Percentiles rank a stretch among this genome's conserved stretches.
Conservation (phyloP, 2,329 filamentous ascomycete species). For the Sclerotinia minor region DNA sequence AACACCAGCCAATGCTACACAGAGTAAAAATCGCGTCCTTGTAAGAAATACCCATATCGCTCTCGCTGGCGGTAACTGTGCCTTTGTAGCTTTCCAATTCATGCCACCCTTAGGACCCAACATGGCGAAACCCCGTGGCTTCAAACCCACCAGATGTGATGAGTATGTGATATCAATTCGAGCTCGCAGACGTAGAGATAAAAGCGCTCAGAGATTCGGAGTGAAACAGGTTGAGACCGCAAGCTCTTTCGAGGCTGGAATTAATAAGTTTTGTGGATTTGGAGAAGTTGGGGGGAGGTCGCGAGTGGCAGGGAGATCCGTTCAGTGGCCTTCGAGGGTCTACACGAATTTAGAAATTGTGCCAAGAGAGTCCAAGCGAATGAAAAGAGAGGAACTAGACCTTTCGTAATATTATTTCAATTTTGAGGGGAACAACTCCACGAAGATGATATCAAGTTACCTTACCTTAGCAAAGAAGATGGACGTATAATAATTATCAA, state of each 20-base stretch:
- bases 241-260: constrained; percentile 27
- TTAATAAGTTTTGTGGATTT: constrained; percentile 27
- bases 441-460: not conserved
- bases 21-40: constrained; percentile 74
- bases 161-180: constrained; percentile 36
- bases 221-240: constrained; percentile 16
- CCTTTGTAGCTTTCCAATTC: constrained; percentile 87
- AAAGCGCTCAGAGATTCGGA: constrained; percentile 1
- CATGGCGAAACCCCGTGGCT: constrained; percentile 59
- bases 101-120: constrained; percentile 86
- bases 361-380: constrained; percentile 25
- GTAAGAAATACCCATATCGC: constrained; percentile 70
- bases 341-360: constrained; percentile 29
- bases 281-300: constrained; percentile 14
- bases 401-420: constrained; percentile 16
- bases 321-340: constrained; percentile 21
- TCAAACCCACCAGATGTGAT: constrained; percentile 44
- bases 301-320: constrained; percentile 24
- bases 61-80: constrained; percentile 74
- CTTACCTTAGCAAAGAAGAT: not conserved
- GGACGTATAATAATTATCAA: not conserved
- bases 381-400: constrained; percentile 20
- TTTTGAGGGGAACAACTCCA: constrained; percentile 17
- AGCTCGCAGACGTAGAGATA: constrained; percentile 21
- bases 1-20: constrained; percentile 67